Evolutionary conservation across 257 asterid genomes (phyloP), one percentile per base, ranked within the genome.

Genomic region (Fraxinus quadrangulata): DNA sequence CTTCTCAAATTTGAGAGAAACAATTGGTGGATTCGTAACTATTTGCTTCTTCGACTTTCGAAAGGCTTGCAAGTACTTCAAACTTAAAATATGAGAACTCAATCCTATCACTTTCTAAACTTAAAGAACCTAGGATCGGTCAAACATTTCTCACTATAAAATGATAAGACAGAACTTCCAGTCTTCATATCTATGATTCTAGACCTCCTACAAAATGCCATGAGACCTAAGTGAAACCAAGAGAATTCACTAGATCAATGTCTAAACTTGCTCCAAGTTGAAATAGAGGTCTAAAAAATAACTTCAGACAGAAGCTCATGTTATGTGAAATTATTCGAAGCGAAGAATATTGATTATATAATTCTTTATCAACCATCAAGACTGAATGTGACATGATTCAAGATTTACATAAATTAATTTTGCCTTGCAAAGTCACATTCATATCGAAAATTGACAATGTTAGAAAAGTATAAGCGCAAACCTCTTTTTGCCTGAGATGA

Each of bases 401-500:
- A 54, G 24, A 54, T n/a, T 23, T 3, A 11, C 69, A 63, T 26
- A 63, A 63, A 9, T 63, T 63, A 59, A 21, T 21, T 63, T 26
- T 12, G 19, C 59, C 59, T 76, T 45, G 14, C 21, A 33, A 70
- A 70, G 28, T 69, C 71, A 70, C 59, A 36, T 45, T 26, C 30
- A 16, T 70, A 34, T 7, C 3, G 61, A 71, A 63, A 70, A 54
- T 59, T 59, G 67, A 59, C 28, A 9, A 21, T 1, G 30, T 14
- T 11, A 78, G 11, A 77, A 42, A 42, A 42, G 37, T 26, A 21
- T 36, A 68, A 19, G 80, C 33, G 47, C 79, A 37, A 68, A 94
- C 99, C 96, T 91, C 82, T 85, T 75, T 23, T 83, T 47, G 78
- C 81, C 59, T 3, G 84, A 82, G 89, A 86, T 12, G 85, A 80